Conservation (phyloP, 2,329 filamentous ascomycete species). For the Ilyonectria robusta region DNA sequence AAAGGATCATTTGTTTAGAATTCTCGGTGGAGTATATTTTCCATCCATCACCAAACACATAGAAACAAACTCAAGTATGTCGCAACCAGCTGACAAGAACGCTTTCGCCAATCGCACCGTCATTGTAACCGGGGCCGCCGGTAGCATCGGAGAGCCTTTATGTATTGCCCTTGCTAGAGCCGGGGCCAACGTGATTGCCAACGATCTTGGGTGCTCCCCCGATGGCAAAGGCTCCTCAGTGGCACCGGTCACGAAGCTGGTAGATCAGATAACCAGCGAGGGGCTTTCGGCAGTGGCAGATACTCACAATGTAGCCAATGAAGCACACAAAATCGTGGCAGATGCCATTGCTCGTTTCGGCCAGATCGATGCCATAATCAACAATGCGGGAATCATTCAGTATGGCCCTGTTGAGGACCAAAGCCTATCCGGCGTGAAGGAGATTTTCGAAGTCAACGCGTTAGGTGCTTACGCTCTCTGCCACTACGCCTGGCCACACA, state of each 20-base stretch:
- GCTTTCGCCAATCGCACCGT: constrained; percentile 1
- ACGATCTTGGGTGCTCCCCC: constrained; percentile 11
- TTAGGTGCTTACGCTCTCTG: constrained; percentile 13
- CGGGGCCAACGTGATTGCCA: constrained; percentile 10
- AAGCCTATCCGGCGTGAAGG: not conserved
- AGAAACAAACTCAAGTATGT: not conserved
- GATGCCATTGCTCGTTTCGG: constrained; percentile 10
- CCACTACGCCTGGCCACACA: constrained; percentile 17
- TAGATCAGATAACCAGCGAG: not conserved
- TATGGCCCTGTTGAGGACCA: constrained; percentile 3
- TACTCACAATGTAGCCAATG: constrained; percentile 1
- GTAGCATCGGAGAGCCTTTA: constrained; percentile 11
- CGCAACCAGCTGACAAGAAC: not conserved
- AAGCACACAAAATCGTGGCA: constrained; percentile 8
- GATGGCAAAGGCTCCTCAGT: not conserved
- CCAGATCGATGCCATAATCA: constrained; percentile 11
- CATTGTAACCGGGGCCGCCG: constrained; percentile 10
- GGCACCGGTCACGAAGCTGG: not conserved
- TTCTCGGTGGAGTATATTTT: too few relatives aligned
- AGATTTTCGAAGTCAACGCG: constrained; percentile 9
- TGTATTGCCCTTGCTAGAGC: constrained; percentile 2
- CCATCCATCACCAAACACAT: too few relatives aligned
- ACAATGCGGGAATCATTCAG: constrained; percentile 16
- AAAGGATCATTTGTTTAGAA: too few relatives aligned
- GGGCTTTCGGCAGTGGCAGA: constrained; percentile 3